Conservation (phyloP, 495 filamentous ascomycete genomes). For the Aspergillus mulundensis region DNA sequence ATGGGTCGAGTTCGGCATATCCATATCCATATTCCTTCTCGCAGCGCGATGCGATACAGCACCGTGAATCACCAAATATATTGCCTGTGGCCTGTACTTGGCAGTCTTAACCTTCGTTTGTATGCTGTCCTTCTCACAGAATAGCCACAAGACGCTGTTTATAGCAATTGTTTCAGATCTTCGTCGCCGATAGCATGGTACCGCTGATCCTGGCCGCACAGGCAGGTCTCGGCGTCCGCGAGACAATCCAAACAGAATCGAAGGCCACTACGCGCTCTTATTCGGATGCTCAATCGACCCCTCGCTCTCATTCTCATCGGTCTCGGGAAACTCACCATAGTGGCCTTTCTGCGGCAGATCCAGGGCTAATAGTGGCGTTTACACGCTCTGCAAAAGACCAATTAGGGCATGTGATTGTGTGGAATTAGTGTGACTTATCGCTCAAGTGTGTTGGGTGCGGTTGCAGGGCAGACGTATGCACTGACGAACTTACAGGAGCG, state of each 20-base stretch:
- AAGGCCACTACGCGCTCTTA: neutral
- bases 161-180: neutral
- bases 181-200: constrained; percentile 7
- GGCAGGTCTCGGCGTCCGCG: neutral
- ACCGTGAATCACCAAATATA: neutral
- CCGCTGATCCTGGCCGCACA: constrained; percentile 8
- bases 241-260: neutral
- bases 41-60: neutral
- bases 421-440: constrained; percentile 15
- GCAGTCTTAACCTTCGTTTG: neutral
- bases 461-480: no score
- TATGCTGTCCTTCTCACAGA: neutral
- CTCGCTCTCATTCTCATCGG: constrained; percentile 4
- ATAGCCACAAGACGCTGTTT: neutral
- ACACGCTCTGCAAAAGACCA: neutral
- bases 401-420: constrained; percentile 4
- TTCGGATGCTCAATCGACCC: constrained; percentile 10
- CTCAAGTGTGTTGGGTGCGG: no score
- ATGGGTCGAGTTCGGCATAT: constrained; percentile 9
- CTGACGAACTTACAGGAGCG: constrained; percentile 1
- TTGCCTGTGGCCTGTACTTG: neutral
- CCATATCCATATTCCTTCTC: neutral
- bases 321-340: constrained; percentile 10
- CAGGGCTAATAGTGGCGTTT: neutral
- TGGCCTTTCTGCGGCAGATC: constrained; percentile 5